phyloP scores from a whole-genome alignment of 192 early-diverging fungal genomes.

The Entrophospora sp. region DNA sequence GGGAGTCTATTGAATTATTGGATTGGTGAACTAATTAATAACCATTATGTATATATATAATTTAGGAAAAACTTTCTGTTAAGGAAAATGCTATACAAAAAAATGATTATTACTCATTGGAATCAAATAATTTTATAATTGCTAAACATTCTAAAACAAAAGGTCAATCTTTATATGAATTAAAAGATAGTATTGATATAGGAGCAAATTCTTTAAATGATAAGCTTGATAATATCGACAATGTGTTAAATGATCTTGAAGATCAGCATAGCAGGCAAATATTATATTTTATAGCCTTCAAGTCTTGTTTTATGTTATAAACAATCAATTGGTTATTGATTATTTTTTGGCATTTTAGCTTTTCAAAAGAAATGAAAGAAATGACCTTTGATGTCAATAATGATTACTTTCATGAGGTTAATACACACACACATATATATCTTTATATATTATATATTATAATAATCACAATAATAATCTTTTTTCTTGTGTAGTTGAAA shows the following conservation, averaged over 20 bases:
- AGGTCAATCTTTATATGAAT: too few species aligned
- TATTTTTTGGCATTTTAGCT: neutral
- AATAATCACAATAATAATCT: neutral
- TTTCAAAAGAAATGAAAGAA: neutral
- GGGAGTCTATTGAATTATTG: too few species aligned
- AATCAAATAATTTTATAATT: too few species aligned
- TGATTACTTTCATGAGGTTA: constrained; percentile 8
- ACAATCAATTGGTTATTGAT: neutral
- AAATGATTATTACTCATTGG: too few species aligned
- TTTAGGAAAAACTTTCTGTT: too few species aligned
- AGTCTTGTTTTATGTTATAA: neutral
- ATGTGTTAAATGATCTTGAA: neutral
- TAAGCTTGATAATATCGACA: neutral
- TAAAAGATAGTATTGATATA: neutral
- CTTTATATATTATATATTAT: neutral
- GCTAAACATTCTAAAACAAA: too few species aligned
- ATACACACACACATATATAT: neutral
- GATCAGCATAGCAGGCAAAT: neutral
- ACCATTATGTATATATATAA: too few species aligned
- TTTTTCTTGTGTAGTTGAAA: constrained; percentile 2
- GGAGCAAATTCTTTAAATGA: neutral
- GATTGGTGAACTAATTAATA: too few species aligned
- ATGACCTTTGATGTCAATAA: constrained; percentile 2
- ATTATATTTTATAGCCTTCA: neutral
- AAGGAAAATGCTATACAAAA: too few species aligned